These are phyloP conservation scores for Exophiala oligosperma DNA, from an alignment of 2,329 filamentous ascomycete genomes.

Conservation along the genomic window DNA sequence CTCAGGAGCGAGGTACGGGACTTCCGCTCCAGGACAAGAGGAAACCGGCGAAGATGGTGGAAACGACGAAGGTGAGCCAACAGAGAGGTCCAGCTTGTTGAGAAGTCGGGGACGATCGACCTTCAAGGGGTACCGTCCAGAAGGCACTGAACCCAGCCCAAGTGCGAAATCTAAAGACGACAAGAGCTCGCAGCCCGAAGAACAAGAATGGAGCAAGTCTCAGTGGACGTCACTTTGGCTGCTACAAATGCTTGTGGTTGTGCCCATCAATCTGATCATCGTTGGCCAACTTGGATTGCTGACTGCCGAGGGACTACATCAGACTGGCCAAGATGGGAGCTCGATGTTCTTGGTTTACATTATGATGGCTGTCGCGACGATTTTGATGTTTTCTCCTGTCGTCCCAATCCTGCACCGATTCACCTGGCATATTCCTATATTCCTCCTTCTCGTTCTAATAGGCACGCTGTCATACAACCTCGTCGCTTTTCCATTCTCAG, in stretches of 20 bases:
- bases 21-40: slow-evolving; percentile 18
- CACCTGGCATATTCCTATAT: slow-evolving; percentile 75
- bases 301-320: slow-evolving; percentile 68
- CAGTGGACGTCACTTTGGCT: slow-evolving; percentile 86
- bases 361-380: slow-evolving; percentile 64
- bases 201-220: slow-evolving; percentile 81
- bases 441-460: slow-evolving; percentile 70
- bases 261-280: slow-evolving; percentile 74
- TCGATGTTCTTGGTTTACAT: slow-evolving; percentile 71
- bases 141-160: slow-evolving; percentile 25
- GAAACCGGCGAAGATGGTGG: slow-evolving; percentile 40
- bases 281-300: slow-evolving; percentile 74
- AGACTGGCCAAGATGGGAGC: slow-evolving; percentile 83
- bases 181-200: slow-evolving; percentile 40
- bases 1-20: slow-evolving; percentile 19
- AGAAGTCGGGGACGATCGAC: slow-evolving; percentile 19
- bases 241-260: slow-evolving; percentile 77
- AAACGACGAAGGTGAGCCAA: slow-evolving; percentile 36
- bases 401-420: slow-evolving; percentile 85
- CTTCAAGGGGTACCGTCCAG: slow-evolving; percentile 28
- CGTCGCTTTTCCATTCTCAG: slow-evolving; percentile 82
- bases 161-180: slow-evolving; percentile 25
- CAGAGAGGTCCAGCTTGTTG: slow-evolving; percentile 25
- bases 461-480: slow-evolving; percentile 85
- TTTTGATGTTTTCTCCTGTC: slow-evolving; percentile 72